Base-by-base conservation (phyloP, 805 yeast species). In the Candida silvatica region DNA sequence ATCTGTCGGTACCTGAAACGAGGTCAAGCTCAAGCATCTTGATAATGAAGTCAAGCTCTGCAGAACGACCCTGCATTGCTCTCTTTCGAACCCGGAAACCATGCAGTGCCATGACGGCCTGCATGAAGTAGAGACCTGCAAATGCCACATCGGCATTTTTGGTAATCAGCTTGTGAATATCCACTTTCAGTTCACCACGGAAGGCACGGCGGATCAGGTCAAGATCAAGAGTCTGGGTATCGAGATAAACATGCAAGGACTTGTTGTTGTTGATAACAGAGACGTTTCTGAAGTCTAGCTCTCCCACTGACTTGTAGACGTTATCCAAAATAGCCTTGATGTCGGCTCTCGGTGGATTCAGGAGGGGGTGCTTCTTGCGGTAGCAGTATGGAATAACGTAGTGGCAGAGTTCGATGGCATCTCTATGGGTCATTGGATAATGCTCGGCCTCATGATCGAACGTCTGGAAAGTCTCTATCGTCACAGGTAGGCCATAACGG, bases 1-100 rank as follows among this genome's bases (percentile, higher is more conserved):
- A 66, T 20, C 96, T 61, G 27, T 69, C 60, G 2, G 81, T 68
- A 4, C 81, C 76, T 46, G 77, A 77, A 1, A 77, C 47, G 14
- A 92, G 55, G 52, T 92, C 97, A 36, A 65, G 61, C 33, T 66
- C 69, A 39, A 87, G 66, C 54, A 78, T 70, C 32, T 69, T 67
- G 14, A 84, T 71, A 2, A 92, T 84, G 29, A 72, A 68, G 38
- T 83, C 92, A 25, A 90, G 54, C 48, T 87, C 97, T 4, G 86
- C 83, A 0, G 81, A 76, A 37, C 94, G 66, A 8, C 88, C 83
- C 43, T 86, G 94, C 66, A 79, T 74, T 2, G 82, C 69, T 39
- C 86, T 74, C 48, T 83, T 83, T 31, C 96, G 63, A 8, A 73
- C 62, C 39, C 66, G 78, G 60, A 77, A 87, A 15, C 79, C 61